Conservation (phyloP, 495 filamentous ascomycete species). For the Aspergillus ostianus region DNA sequence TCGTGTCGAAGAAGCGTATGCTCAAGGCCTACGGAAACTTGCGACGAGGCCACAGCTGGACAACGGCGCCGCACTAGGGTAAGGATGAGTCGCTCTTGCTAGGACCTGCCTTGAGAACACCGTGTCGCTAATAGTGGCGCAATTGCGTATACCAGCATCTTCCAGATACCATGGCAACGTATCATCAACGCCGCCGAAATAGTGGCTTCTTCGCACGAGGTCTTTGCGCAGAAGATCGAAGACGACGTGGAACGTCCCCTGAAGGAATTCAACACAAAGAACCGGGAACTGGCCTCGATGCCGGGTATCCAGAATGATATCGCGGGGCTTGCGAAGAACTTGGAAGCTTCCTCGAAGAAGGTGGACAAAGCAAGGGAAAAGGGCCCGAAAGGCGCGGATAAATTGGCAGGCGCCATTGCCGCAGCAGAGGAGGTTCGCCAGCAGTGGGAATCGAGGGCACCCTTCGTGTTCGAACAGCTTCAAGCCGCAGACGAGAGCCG, state of each 20-base stretch:
- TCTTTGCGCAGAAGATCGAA: constrained; percentile 81
- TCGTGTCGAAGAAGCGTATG: constrained; percentile 88
- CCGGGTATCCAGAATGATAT: constrained; percentile 80
- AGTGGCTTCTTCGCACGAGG: constrained; percentile 80
- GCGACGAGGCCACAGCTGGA: constrained; percentile 65
- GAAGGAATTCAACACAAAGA: constrained; percentile 66
- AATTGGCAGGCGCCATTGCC: constrained; percentile 71
- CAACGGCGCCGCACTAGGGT: constrained; percentile 81
- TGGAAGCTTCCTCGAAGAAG: constrained; percentile 83
- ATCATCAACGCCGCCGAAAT: constrained; percentile 78
- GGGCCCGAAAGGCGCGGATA: constrained; percentile 75
- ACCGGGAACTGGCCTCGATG: constrained; percentile 82
- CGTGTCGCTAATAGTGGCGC: not conserved
- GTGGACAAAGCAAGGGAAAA: constrained; percentile 81
- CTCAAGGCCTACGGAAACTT: constrained; percentile 78
- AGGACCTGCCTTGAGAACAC: not conserved
- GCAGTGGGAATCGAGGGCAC: constrained; percentile 95
- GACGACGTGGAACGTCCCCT: constrained; percentile 86
- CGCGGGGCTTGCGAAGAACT: constrained; percentile 72
- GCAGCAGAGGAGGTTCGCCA: constrained; percentile 73
- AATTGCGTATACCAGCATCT: constrained; percentile 58
- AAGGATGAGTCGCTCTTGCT: constrained; percentile 27
- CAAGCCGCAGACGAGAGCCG: constrained; percentile 88
- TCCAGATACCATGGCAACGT: constrained; percentile 88
- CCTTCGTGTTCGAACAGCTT: constrained; percentile 91